Percentiles rank a stretch among this genome's conserved stretches.
phyloP scores from a whole-genome alignment of 2,329 filamentous ascomycete genomes.

The Aspergillus pseudonomiae region DNA sequence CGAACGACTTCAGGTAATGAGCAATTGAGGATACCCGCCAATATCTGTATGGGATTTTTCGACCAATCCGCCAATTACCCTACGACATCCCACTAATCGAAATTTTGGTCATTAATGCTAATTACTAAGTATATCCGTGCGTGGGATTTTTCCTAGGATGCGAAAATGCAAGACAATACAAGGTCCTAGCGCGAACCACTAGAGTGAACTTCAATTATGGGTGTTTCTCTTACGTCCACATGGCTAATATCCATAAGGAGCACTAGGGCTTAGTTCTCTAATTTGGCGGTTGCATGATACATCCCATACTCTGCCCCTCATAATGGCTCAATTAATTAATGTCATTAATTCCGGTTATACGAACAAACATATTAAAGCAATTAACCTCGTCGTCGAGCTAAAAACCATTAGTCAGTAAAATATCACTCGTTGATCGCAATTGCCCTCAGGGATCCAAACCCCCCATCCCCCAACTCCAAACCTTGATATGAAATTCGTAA shows the following conservation, averaged over 20 bases:
- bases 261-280: background rate
- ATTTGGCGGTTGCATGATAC: background rate
- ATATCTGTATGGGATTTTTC: background rate
- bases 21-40: background rate
- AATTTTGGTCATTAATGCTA: background rate
- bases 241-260: background rate
- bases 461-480: background rate
- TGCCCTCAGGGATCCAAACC: background rate
- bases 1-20: background rate
- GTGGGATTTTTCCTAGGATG: background rate
- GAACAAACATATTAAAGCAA: background rate
- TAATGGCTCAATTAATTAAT: background rate
- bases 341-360: background rate
- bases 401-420: background rate
- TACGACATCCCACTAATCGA: background rate
- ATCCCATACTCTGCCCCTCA: background rate
- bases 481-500: background rate
- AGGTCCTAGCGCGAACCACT: constrained; percentile 2
- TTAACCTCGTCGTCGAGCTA: background rate
- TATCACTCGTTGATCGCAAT: background rate
- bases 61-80: background rate
- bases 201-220: background rate
- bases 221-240: background rate
- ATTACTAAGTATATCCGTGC: background rate
- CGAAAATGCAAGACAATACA: background rate